Evolutionary conservation across 495 filamentous ascomycete species (phyloP).

Genomic region (Lepraria neglecta): DNA sequence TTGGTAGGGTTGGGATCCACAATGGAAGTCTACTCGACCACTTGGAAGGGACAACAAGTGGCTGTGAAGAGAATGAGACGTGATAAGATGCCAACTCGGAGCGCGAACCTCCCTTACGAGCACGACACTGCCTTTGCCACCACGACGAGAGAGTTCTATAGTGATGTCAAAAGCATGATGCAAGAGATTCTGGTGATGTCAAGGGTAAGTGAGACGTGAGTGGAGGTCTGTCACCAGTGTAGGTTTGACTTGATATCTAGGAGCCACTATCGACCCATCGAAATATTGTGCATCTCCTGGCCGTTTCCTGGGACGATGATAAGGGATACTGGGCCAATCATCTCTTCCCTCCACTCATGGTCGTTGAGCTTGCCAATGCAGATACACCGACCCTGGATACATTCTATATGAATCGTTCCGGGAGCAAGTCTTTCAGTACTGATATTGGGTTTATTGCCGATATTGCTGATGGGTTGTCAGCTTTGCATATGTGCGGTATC

Average conservation of each 20-base stretch:
- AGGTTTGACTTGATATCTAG: slow-evolving; percentile 6
- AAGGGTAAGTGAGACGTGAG: slow-evolving; percentile 5
- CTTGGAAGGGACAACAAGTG: slow-evolving; percentile 5
- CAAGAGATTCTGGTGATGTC: slow-evolving; percentile 4
- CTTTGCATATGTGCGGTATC: slow-evolving; percentile 4
- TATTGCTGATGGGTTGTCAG: slow-evolving; percentile 6
- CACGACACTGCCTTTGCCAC: slow-evolving; percentile 1
- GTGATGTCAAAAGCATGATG: slow-evolving; percentile 4
- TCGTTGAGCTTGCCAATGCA: slow-evolving; percentile 5
- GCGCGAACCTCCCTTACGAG: slow-evolving; percentile 2
- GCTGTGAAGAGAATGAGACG: slow-evolving; percentile 4
- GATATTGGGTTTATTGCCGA: slow-evolving; percentile 4
- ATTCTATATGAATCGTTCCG: slow-evolving; percentile 5
- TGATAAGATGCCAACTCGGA: slow-evolving; percentile 5
- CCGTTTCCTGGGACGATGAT: slow-evolving; percentile 5
- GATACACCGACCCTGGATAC: slow-evolving; percentile 1
- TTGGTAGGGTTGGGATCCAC: slow-evolving; percentile 2
- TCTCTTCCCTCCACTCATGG: slow-evolving; percentile 3
- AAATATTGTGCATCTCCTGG: slow-evolving; percentile 5
- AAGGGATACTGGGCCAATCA: slow-evolving; percentile 2
- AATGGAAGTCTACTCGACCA: slow-evolving; percentile 1
- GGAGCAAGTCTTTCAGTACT: slow-evolving; percentile 4
- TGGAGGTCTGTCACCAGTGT: slow-evolving; percentile 1
- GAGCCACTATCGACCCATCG: slow-evolving; percentile 6
- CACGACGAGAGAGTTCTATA: slow-evolving; percentile 1